Conservation (phyloP, 306 rosid species). For the Clitoria ternatea region DNA sequence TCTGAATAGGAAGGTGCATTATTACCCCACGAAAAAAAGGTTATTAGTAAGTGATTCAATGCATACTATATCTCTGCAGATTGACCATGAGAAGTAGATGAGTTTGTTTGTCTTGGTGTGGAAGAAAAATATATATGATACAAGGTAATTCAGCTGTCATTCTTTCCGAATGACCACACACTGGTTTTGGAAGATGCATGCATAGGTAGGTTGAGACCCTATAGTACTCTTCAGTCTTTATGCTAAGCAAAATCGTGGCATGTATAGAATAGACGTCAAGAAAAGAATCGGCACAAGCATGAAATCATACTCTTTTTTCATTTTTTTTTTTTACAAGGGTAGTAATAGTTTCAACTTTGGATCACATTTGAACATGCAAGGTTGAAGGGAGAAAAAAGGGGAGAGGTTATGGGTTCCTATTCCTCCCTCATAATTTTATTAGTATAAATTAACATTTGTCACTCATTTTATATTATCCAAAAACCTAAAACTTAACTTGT, state of each 20-base stretch:
- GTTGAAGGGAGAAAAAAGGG: too few relatives aligned
- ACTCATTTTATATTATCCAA: too few relatives aligned
- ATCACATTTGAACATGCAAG: too few relatives aligned
- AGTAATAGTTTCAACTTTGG: too few relatives aligned
- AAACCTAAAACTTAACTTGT: too few relatives aligned
- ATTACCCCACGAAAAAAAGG: neutral
- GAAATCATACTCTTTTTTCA: neutral
- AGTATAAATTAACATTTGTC: too few relatives aligned
- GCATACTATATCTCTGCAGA: neutral
- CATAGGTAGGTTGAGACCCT: constrained; percentile 33
- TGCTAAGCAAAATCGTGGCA: neutral
- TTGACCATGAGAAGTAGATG: constrained; percentile 17
- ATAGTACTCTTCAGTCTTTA: neutral
- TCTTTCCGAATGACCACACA: constrained; percentile 35
- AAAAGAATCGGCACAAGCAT: constrained; percentile 17
- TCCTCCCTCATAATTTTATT: too few relatives aligned
- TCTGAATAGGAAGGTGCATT: neutral
- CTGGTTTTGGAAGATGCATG: constrained; percentile 27
- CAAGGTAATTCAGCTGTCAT: constrained; percentile 42
- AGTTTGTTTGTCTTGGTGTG: constrained; percentile 3
- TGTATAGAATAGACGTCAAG: constrained; percentile 14
- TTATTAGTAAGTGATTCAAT: neutral
- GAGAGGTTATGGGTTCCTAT: too few relatives aligned
- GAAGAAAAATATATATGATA: constrained; percentile 15
- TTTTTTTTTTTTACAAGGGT: neutral